A percentile compares a stretch with the other conserved stretches of the same genome.
Evolutionary conservation across 495 filamentous ascomycete genomes (phyloP).

Genomic region (Neurospora hispaniola): DNA sequence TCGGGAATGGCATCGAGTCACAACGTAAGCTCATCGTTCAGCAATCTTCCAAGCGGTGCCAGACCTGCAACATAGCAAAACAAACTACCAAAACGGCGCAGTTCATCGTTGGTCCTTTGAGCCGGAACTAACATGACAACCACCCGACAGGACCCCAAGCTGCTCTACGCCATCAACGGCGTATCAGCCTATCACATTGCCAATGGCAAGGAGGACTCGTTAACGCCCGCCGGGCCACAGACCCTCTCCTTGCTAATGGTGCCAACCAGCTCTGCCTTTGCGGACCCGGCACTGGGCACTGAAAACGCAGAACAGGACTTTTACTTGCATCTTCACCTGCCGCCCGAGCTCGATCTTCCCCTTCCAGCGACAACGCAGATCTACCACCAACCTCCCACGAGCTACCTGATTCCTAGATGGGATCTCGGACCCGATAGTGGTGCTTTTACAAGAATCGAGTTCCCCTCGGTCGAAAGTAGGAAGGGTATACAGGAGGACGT

Average conservation of each 20-base stretch:
- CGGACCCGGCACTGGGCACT: conserved; percentile 47
- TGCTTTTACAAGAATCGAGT: conserved; percentile 84
- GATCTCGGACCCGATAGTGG: conserved; percentile 77
- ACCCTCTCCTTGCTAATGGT: conserved; percentile 91
- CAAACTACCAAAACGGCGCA: neutral
- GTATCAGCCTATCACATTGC: conserved; percentile 81
- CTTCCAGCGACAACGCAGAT: conserved; percentile 89
- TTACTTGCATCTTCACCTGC: conserved; percentile 86
- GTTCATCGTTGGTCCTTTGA: neutral
- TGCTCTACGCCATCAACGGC: conserved; percentile 75
- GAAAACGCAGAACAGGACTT: conserved; percentile 76
- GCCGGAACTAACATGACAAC: neutral
- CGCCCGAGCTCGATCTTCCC: conserved; percentile 85
- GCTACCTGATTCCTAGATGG: conserved; percentile 89
- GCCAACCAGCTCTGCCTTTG: conserved; percentile 64
- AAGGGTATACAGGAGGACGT: conserved; percentile 79
- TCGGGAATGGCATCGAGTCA: conserved; percentile 36
- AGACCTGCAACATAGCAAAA: neutral
- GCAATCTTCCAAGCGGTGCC: neutral
- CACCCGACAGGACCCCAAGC: conserved; percentile 51
- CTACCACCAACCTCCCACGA: conserved; percentile 79
- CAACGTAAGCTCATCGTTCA: conserved; percentile 30
- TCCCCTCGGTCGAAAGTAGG: conserved; percentile 58
- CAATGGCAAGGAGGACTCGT: conserved; percentile 69
- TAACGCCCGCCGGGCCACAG: conserved; percentile 78